These are phyloP conservation scores for Senna tora DNA, from an alignment of 306 rosid genomes.

Conservation along the genomic window DNA sequence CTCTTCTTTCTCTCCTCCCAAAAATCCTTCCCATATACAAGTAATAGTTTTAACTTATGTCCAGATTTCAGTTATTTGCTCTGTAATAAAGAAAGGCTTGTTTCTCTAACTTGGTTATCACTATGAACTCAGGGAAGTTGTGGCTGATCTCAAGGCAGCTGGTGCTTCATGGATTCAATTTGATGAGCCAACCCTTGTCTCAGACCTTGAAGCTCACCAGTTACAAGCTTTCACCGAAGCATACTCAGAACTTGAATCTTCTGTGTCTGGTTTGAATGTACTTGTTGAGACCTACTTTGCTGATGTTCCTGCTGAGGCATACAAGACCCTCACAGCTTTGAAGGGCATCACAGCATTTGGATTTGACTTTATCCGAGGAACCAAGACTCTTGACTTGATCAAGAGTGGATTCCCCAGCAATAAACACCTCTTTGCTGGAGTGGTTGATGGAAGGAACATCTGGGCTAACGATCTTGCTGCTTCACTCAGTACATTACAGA, in stretches of 20 bases:
- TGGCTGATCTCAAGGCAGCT: slow-evolving; percentile 88
- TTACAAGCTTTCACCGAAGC: slow-evolving; percentile 78
- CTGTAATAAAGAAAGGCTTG: neutral
- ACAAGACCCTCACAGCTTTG: slow-evolving; percentile 76
- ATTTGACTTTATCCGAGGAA: slow-evolving; percentile 88
- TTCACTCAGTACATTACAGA: slow-evolving; percentile 58
- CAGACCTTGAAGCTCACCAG: slow-evolving; percentile 82
- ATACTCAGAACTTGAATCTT: slow-evolving; percentile 66
- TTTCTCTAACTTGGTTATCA: slow-evolving; percentile 32
- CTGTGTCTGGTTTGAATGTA: slow-evolving; percentile 72
- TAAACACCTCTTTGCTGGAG: slow-evolving; percentile 84
- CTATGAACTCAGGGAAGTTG: slow-evolving; percentile 69
- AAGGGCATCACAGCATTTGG: slow-evolving; percentile 77
- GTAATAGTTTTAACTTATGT: slow-evolving; percentile 44
- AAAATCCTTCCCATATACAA: slow-evolving; percentile 80
- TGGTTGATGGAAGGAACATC: slow-evolving; percentile 96
- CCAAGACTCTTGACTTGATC: slow-evolving; percentile 69
- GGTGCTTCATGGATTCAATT: slow-evolving; percentile 91
- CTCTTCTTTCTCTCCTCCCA: slow-evolving; percentile 79
- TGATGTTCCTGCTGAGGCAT: slow-evolving; percentile 78
- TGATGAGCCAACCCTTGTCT: slow-evolving; percentile 86
- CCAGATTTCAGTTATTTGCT: slow-evolving; percentile 18
- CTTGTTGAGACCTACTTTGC: slow-evolving; percentile 90
- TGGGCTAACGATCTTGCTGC: slow-evolving; percentile 90
- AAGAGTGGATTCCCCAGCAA: slow-evolving; percentile 74